Conservation (phyloP, 257 asterid genomes). For the Solanum stenotomum region DNA sequence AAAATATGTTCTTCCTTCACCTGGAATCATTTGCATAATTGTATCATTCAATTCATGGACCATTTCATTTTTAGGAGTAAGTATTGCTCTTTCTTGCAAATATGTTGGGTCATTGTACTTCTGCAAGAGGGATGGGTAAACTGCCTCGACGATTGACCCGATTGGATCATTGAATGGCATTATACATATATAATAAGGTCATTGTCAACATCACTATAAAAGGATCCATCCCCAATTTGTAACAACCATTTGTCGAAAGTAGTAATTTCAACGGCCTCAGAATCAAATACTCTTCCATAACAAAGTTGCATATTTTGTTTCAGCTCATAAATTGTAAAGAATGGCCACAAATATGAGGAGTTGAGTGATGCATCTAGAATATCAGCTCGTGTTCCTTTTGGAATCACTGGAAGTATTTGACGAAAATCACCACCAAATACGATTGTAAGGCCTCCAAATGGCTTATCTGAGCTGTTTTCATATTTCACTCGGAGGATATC, state of each 20-base stretch:
- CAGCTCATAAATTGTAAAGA: neutral
- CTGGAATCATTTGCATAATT: neutral
- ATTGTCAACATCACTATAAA: neutral
- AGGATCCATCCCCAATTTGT: neutral
- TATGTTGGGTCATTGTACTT: neutral
- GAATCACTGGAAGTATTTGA: neutral
- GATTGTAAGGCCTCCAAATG: neutral
- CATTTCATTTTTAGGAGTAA: neutral
- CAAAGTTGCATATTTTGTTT: neutral
- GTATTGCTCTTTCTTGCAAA: neutral
- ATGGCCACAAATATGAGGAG: neutral
- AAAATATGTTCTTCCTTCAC: neutral
- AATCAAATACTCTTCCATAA: neutral
- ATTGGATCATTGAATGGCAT: neutral
- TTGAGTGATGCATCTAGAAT: neutral
- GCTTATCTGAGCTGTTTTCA: neutral
- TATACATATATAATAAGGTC: neutral
- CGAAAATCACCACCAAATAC: neutral
- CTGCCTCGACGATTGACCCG: neutral
- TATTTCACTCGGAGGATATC: neutral
- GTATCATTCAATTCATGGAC: neutral
- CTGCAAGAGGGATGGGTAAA: neutral
- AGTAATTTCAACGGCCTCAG: neutral
- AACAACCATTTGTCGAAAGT: neutral
- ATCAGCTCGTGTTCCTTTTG: neutral